Percentiles rank a stretch among this genome's conserved stretches.
phyloP scores from a whole-genome alignment of 2,329 filamentous ascomycete species.

The Fusarium sp. region DNA sequence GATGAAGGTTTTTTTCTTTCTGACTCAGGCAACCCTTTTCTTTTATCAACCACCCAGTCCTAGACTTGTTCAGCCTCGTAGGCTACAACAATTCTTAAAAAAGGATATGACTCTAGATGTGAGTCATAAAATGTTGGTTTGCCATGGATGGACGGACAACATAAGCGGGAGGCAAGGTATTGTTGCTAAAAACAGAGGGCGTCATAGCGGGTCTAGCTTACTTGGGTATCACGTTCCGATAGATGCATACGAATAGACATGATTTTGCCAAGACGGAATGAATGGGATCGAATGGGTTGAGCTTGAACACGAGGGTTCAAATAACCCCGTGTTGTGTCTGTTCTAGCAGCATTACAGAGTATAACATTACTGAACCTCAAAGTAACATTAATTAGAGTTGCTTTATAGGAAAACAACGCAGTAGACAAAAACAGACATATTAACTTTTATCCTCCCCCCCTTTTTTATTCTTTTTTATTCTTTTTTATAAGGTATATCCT shows the following conservation, averaged over 20 bases:
- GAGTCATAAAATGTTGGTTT: neutral
- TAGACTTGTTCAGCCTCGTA: neutral
- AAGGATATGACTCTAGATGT: neutral
- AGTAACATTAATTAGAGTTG: no score
- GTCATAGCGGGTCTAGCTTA: constrained; percentile 3
- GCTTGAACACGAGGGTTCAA: no score
- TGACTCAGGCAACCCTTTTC: neutral
- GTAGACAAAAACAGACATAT: no score
- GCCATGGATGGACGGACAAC: neutral
- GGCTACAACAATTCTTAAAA: neutral
- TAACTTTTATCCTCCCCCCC: no score
- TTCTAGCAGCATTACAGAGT: no score
- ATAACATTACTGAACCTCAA: no score
- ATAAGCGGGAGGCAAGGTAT: neutral
- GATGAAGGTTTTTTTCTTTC: neutral
- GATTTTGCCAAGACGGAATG: neutral
- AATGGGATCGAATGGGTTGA: neutral
- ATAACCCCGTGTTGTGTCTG: no score
- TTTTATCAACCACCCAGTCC: neutral
- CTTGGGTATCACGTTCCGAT: neutral
- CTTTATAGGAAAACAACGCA: no score
- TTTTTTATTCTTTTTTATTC: no score
- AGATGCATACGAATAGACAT: neutral
- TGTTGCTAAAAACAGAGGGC: constrained; percentile 4
- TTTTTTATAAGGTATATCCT: no score